Evolutionary conservation across 495 filamentous ascomycete species (phyloP).

Genomic region (Lichina pygmaea): DNA sequence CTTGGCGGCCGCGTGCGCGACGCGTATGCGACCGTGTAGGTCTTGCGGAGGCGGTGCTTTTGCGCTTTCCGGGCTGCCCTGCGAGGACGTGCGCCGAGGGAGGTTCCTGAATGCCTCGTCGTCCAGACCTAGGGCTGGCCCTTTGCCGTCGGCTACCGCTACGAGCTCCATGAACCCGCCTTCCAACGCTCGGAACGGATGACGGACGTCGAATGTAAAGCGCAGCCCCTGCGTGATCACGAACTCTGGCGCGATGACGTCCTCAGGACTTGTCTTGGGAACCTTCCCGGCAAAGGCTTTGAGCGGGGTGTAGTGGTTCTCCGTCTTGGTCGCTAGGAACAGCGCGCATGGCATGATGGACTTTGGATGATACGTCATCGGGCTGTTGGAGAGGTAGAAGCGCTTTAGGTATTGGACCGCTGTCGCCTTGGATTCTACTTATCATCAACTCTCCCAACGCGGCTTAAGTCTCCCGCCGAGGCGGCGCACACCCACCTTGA

Average conservation of each 20-base stretch:
- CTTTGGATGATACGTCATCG: slow-evolving; percentile 82
- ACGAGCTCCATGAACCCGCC: slow-evolving; percentile 65
- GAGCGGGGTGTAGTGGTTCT: slow-evolving; percentile 52
- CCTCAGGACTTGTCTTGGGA: slow-evolving; percentile 34
- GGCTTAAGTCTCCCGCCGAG: background rate
- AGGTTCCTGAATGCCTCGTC: slow-evolving; percentile 11
- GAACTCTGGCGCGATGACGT: slow-evolving; percentile 72
- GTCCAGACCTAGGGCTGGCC: slow-evolving; percentile 15
- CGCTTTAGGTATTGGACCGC: slow-evolving; percentile 76
- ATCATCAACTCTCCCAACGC: background rate
- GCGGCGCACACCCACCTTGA: slow-evolving; percentile 25
- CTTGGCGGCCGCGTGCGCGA: slow-evolving; percentile 42
- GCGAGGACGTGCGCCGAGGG: slow-evolving; percentile 2
- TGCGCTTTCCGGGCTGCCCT: background rate
- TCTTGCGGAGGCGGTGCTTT: background rate
- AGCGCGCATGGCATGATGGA: slow-evolving; percentile 64
- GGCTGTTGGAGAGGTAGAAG: slow-evolving; percentile 82
- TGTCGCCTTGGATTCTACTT: slow-evolving; percentile 30
- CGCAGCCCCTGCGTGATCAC: slow-evolving; percentile 76
- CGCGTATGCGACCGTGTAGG: slow-evolving; percentile 24
- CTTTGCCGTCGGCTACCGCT: slow-evolving; percentile 28
- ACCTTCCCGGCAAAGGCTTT: slow-evolving; percentile 32
- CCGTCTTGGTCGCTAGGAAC: slow-evolving; percentile 80
- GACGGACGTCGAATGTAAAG: slow-evolving; percentile 77
- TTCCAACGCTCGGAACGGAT: slow-evolving; percentile 69